Base-by-base conservation (phyloP, 2,329 filamentous ascomycete genomes). In the Thermoascus crustaceus region DNA sequence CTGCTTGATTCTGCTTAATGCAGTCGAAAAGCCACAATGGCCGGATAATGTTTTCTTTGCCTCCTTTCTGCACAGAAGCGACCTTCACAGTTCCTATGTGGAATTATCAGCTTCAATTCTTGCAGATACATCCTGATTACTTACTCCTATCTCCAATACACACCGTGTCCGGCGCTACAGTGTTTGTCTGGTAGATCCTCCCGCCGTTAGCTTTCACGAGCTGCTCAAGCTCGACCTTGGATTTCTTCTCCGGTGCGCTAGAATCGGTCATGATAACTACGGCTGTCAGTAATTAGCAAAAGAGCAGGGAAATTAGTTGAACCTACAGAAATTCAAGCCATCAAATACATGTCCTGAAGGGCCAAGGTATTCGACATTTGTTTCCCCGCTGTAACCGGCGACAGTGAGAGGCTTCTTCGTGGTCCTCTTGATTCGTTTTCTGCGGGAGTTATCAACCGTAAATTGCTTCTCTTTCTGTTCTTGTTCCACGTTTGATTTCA, bases 11-110 rank as follows among this genome's bases (percentile, higher is more conserved):
- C 40, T 72, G 72, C 20, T 73, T 72, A 21, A 94, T 69, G 49
- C 85, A 91, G 56, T 96, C 87, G 18, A 84, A 68, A 2, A 96
- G 65, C 91, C 91, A 98, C 4, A 68, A 71, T 0, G 88, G 83
- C 14, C 77, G 76, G 38, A 96, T 71, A 33, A 98, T 80, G 46
- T 85, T 80, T 5, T 75, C 71, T 0, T 75, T 68, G 3, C 78
- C 80, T 4, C 68, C 70, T 50, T 91, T 94, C 42, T 86, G 78
- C 6, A 95, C 61, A 7, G 85, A 87, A 1, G 85, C 84, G 1
- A 88, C 87, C 52, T 88, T 88, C 46, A 96, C 79, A 0, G 75
- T 69, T 32, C 65, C 61, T 66, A 33, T 3, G 38, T 21, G 35
- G n/a, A 8, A 41, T 18, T 14, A 16, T 35, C 7, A 37, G 17